Conservation (phyloP, 1,139 yeast genomes). For the Kurtzmaniella natalensis region DNA sequence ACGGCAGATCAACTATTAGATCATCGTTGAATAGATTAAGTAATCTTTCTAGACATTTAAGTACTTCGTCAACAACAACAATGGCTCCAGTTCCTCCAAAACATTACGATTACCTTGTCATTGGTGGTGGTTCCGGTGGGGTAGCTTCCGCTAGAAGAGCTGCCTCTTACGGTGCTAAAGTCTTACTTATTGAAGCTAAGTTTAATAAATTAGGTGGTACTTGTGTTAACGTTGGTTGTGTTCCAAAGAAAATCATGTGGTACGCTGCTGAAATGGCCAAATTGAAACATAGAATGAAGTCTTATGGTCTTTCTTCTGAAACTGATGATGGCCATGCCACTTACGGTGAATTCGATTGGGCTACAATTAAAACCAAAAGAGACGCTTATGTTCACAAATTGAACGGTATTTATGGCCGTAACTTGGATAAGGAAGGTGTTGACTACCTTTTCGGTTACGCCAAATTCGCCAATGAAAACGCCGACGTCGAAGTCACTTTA, state of each 20-base stretch:
- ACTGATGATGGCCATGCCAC: constrained; percentile 50
- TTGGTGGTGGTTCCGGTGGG: constrained; percentile 99
- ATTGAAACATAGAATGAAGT: constrained; percentile 65
- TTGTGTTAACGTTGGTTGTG: constrained; percentile 99
- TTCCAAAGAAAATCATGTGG: constrained; percentile 99
- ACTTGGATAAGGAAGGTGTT: constrained; percentile 83
- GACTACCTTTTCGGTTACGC: constrained; percentile 89
- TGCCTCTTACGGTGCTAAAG: constrained; percentile 87
- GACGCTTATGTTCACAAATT: constrained; percentile 85
- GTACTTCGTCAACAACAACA: constrained; percentile 13
- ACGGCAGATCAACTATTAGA: constrained; percentile 4
- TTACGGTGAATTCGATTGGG: constrained; percentile 71
- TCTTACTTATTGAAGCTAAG: constrained; percentile 74
- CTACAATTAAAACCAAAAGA: constrained; percentile 72
- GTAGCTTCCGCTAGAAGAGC: constrained; percentile 98
- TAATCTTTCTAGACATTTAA: constrained; percentile 24
- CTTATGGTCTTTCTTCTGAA: constrained; percentile 68
- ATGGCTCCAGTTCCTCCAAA: constrained; percentile 52
- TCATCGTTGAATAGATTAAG: constrained; percentile 15
- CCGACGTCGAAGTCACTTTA: constrained; percentile 71
- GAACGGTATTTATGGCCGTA: constrained; percentile 89
- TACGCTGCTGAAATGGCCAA: constrained; percentile 87
- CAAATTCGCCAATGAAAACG: constrained; percentile 54
- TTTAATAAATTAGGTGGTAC: constrained; percentile 82
- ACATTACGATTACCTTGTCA: constrained; percentile 86